Evolutionary conservation across 352 stramenopile genomes (phyloP), one percentile per base, ranked within the genome.

Genomic region (Globisporangium barbulae): DNA sequence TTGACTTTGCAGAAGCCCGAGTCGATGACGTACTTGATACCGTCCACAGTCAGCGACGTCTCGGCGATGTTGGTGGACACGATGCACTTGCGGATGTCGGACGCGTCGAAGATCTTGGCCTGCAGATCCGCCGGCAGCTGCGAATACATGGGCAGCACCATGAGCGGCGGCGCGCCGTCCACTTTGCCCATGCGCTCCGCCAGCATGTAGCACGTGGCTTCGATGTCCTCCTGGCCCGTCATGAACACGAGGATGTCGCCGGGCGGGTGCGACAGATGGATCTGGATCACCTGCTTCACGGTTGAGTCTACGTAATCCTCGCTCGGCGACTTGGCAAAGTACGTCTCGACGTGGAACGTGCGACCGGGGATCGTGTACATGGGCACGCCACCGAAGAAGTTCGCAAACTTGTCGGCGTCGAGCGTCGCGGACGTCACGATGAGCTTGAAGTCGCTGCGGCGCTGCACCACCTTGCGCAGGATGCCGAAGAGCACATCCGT

Each of bases 181-280:
- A 99, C 73, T 50, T 96, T 93, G 19, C 83, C 88, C 79, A 99
- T 98, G n/a, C 97, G 94, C 61, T 99, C 94, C 13, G 94, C 93
- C 3, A 99, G 63, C 28, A 99, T 87, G 61, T 88, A 97, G 67
- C 94, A 98, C 13, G 91, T 97, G 9, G 93, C 88, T 61, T 99
- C 97, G 71, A 99, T 99, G 69, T 99, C 98, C 76, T 99, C 97
- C 78, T 99, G 98, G 7, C 98, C 98, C 1, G 98, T 99, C 97
- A 99, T 99, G 71, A 99, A 99, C 44, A 99, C 96, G 6, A 99
- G 70, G 64, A 99, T 97, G 76, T 99, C 98, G 45, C 98, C 98
- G 12, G 95, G 91, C 17, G 94, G 94, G 54, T 97, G 92, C 42
- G 96, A 98, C 53, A 99, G 86, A 75, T 99, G 98, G 69, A 99